Conservation (phyloP, 2,329 filamentous ascomycete genomes). For the Penicillium glabrum region DNA sequence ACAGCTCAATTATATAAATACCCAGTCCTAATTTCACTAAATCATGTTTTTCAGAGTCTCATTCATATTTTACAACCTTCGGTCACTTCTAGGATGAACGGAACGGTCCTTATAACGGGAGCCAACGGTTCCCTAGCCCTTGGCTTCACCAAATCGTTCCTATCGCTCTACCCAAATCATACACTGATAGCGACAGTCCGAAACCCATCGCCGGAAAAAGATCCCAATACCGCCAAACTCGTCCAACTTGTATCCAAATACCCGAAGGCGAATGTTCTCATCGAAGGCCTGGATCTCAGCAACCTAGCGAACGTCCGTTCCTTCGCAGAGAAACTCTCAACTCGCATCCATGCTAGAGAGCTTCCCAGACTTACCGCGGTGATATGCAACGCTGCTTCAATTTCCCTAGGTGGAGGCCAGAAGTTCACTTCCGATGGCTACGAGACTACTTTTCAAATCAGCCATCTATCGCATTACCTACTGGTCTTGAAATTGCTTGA, state of each 20-base stretch:
- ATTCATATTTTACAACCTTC: background rate
- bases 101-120: slow-evolving; percentile 30
- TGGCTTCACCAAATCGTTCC: slow-evolving; percentile 25
- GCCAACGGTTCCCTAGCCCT: slow-evolving; percentile 36
- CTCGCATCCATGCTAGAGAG: slow-evolving; percentile 27
- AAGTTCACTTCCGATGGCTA: slow-evolving; percentile 38
- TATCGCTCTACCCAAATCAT: slow-evolving; percentile 15
- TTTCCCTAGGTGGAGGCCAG: slow-evolving; percentile 34
- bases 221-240: slow-evolving; percentile 29
- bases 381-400: slow-evolving; percentile 44
- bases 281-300: slow-evolving; percentile 40
- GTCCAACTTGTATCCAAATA: slow-evolving; percentile 17
- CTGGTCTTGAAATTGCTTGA: slow-evolving; percentile 40
- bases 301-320: slow-evolving; percentile 34
- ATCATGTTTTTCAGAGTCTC: background rate
- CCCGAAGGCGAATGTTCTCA: slow-evolving; percentile 24
- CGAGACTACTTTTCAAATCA: slow-evolving; percentile 43
- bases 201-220: slow-evolving; percentile 23
- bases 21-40: background rate
- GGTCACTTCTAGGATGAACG: slow-evolving; percentile 10
- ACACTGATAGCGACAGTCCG: slow-evolving; percentile 32
- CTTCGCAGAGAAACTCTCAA: slow-evolving; percentile 30
- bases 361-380: slow-evolving; percentile 37
- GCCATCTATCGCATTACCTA: slow-evolving; percentile 40
- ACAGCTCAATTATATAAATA: background rate